Evolutionary conservation across 2,329 filamentous ascomycete species (phyloP), one percentile per base, ranked within the genome.

Genomic region (Curvularia sp.): DNA sequence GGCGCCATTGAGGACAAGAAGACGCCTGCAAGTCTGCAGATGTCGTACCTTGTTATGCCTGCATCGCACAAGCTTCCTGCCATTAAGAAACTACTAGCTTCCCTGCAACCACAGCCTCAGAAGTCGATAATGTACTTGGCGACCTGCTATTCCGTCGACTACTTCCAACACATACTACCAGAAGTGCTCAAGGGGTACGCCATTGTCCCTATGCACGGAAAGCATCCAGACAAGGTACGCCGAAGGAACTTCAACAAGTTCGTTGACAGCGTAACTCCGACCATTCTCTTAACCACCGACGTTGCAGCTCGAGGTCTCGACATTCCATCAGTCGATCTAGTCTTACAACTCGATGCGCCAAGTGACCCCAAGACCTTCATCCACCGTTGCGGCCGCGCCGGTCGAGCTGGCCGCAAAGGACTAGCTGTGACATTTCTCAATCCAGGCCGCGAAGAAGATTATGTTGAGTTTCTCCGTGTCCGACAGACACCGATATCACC

Each of bases 111-210:
- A 0, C 84, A 83, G 4, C 94, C 94, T 0, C 88, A 93, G 64
- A 93, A 93, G 71, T 90, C 88, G 31, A 97, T 99, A 53, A 83
- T 97, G 53, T 99, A 97, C 74, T 84, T 98, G 22, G 96, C 93
- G 0, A 97, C 94, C 2, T 97, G 95, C 75, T 93, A 93, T 31
- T 91, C 91, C 0, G 95, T 99, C 60, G 94, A 98, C 76, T 98
- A 98, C 78, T 96, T 96, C 75, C 88, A 93, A 60, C 86, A 92
- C 66, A 82, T 96, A 5, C 82, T 99, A 1, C 90, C 91, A 0
- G 78, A 84, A 2, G 79, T 97, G 5, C 80, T 99, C 0, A 89
- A 90, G 1, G 70, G 84, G 1, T 91, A 92, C 69, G 81, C 85
- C 0, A 80, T 97, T 3, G 85, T 97, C 7, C 90, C 93, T 0